Conservation (phyloP, 2,329 filamentous ascomycete species). For the Curvularia sp. region DNA sequence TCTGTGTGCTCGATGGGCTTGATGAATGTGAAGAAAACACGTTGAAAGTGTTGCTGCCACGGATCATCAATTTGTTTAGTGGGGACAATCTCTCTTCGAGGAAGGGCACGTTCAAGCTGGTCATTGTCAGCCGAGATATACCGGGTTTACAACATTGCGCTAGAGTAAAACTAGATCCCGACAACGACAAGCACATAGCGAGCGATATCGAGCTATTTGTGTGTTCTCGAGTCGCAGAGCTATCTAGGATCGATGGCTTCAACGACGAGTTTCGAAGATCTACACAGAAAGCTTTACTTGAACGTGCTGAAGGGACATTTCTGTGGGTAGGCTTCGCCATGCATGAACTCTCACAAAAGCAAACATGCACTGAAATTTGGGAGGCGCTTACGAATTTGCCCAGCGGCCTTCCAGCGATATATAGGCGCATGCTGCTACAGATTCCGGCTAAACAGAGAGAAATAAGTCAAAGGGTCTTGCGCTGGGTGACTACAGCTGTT, state of each 20-base stretch:
- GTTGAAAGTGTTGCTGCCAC: neutral
- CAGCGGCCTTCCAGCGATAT: slow-evolving; percentile 35
- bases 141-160: slow-evolving; percentile 16
- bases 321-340: slow-evolving; percentile 43
- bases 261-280: slow-evolving; percentile 9
- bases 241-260: slow-evolving; percentile 24
- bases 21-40: neutral
- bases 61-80: neutral
- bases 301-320: slow-evolving; percentile 43
- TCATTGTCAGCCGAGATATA: neutral
- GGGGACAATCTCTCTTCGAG: neutral
- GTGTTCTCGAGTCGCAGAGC: slow-evolving; percentile 23
- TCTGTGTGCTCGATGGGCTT: slow-evolving; percentile 40
- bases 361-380: slow-evolving; percentile 13
- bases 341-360: slow-evolving; percentile 22
- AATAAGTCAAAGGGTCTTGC: slow-evolving; percentile 23
- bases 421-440: slow-evolving; percentile 37
- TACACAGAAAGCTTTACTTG: slow-evolving; percentile 23
- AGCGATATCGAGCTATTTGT: slow-evolving; percentile 39
- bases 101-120: neutral
- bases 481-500: neutral
- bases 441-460: slow-evolving; percentile 25
- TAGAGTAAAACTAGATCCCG: slow-evolving; percentile 34
- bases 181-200: slow-evolving; percentile 26
- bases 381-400: slow-evolving; percentile 28